A percentile compares a stretch with the other conserved stretches of the same genome.
Conservation (phyloP, 2,329 filamentous ascomycete genomes). For the Epichloe hybrida region DNA sequence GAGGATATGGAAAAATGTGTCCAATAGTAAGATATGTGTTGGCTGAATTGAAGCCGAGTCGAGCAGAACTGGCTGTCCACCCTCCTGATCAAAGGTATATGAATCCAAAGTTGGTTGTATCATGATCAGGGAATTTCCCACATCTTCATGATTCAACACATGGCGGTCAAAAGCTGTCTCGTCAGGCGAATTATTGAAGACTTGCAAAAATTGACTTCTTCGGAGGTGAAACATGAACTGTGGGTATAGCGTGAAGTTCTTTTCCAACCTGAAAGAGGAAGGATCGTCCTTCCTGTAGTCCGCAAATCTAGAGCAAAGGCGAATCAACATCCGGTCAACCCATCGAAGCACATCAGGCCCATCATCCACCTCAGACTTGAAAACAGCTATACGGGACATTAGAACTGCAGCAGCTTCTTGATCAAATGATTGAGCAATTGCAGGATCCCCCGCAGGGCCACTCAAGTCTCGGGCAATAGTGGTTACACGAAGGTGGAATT, state of each 20-base stretch:
- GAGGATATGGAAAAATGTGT: slow-evolving; percentile 98
- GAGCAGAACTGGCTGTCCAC: slow-evolving; percentile 80
- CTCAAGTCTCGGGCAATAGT: slow-evolving; percentile 85
- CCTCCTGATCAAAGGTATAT: slow-evolving; percentile 93
- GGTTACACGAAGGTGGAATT: slow-evolving; percentile 91
- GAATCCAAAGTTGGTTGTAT: slow-evolving; percentile 96
- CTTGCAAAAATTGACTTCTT: slow-evolving; percentile 91
- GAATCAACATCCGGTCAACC: slow-evolving; percentile 97
- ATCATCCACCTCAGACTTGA: slow-evolving; percentile 97
- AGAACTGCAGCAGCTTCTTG: slow-evolving; percentile 95
- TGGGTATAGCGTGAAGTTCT: slow-evolving; percentile 97
- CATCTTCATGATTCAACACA: slow-evolving; percentile 93
- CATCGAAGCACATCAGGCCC: slow-evolving; percentile 95
- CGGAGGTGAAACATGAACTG: slow-evolving; percentile 99
- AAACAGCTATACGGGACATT: slow-evolving; percentile 98
- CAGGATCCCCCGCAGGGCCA: slow-evolving; percentile 85
- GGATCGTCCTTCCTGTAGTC: slow-evolving; percentile 98
- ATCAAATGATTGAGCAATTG: slow-evolving; percentile 93
- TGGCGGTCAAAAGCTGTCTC: slow-evolving; percentile 99
- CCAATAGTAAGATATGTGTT: slow-evolving; percentile 82
- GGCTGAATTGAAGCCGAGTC: slow-evolving; percentile 95
- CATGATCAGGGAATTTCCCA: slow-evolving; percentile 94
- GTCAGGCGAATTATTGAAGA: slow-evolving; percentile 98
- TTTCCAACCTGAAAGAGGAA: slow-evolving; percentile 89
- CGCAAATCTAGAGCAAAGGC: slow-evolving; percentile 88